Base-by-base conservation (phyloP, 768 basidiomycete species). In the Panaeolus papilionaceus region DNA sequence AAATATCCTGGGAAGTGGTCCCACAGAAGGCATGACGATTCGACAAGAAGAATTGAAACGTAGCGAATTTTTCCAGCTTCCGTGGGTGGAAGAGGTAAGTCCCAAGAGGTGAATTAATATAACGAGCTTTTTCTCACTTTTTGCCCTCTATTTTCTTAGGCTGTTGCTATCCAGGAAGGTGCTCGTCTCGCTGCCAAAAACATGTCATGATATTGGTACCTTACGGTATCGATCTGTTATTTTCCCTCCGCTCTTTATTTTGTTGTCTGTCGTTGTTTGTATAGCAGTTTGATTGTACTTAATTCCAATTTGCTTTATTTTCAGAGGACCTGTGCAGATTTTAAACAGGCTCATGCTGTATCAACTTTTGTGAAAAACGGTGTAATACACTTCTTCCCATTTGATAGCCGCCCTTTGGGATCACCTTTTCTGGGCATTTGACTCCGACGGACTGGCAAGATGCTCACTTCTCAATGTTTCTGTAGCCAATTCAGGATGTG, bases 11-110 rank as follows among this genome's bases (percentile, higher is more conserved):
- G 95, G 94, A 38, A 94, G 92, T 75, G 95, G 94, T 1, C 88
- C 92, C 2, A 90, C 88, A 44, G 92, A 93, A 70, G 92, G 92
- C 33, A 84, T 88, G 74, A 89, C 89, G 2, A 86, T 96, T 10
- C 81, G 93, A n/a, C 93, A 93, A 66, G 95, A 97, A 71, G 95
- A 98, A 75, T 79, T 98, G 64, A 86, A 90, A 69, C 81, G 94
- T 63, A 95, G 93, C 74, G 95, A 98, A 76, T 92, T 95, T 79
- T 98, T 98, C 85, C 84, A 86, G 69, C 78, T 97, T 74, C 93
- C 95, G 4, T 98, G 96, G 96, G 95, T 98, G 12, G 91, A 92
- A 71, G 88, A 89, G 82, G 85, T 84, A 68, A 14, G 79, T 66
- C 14, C 33, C 14, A 5, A 37, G 4, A 16, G 3, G n/a, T 18